These are phyloP conservation scores for Acer negundo DNA, from an alignment of 345 rosid genomes.

Conservation along the genomic window DNA sequence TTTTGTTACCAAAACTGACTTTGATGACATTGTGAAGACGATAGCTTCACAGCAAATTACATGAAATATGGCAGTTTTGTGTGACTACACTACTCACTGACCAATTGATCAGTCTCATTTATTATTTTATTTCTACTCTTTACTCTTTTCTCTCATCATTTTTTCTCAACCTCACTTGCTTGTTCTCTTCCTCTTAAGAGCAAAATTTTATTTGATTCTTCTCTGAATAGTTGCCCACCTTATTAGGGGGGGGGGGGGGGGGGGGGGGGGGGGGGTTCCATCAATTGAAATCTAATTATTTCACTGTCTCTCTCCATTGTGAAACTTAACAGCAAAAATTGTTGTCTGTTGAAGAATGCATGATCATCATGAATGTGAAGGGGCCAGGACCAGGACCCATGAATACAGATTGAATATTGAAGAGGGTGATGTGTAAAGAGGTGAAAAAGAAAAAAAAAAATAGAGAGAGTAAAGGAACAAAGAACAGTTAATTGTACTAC, in stretches of 20 bases:
- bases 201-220: slow-evolving; percentile 17
- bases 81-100: slow-evolving; percentile 11
- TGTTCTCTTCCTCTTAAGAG: slow-evolving; percentile 9
- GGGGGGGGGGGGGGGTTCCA: no score
- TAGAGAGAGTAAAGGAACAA: neutral
- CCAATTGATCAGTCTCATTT: neutral
- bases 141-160: neutral
- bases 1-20: slow-evolving; percentile 7
- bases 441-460: neutral
- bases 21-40: neutral
- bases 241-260: neutral
- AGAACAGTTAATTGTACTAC: neutral
- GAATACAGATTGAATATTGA: neutral
- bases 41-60: neutral
- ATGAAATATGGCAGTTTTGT: neutral
- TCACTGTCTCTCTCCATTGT: neutral
- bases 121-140: neutral
- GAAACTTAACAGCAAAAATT: no score
- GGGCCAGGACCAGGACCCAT: no score
- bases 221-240: neutral
- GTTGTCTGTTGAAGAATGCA: neutral
- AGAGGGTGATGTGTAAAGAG: neutral
- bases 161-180: neutral
- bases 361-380: neutral
- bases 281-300: no score